Conservation (phyloP, 1,139 yeast species). For the Ogataea hybrid region DNA sequence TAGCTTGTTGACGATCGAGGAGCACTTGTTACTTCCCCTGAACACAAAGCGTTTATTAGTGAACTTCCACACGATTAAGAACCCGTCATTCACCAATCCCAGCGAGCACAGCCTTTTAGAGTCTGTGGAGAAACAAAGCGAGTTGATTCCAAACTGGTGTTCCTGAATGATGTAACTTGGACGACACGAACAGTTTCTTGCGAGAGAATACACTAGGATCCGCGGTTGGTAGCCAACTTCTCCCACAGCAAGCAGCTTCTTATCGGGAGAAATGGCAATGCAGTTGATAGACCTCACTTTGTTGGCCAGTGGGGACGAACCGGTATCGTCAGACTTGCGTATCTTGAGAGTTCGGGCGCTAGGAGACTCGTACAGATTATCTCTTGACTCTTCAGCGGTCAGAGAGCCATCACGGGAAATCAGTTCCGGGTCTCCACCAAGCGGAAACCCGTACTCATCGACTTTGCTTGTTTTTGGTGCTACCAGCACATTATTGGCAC, state of each 20-base stretch:
- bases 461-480: conserved; percentile 11
- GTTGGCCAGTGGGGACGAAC: conserved; percentile 25
- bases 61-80: conserved; percentile 55
- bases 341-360: conserved; percentile 17
- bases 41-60: conserved; percentile 25
- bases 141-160: conserved; percentile 61
- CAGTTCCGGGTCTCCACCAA: conserved; percentile 33
- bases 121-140: conserved; percentile 56
- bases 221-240: conserved; percentile 68
- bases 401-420: conserved; percentile 24
- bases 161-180: conserved; percentile 57
- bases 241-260: conserved; percentile 57
- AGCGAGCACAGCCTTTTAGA: conserved; percentile 54
- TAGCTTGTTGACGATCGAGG: conserved; percentile 52
- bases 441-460: conserved; percentile 40
- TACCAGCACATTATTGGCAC: conserved; percentile 39
- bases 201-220: conserved; percentile 56
- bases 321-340: conserved; percentile 30
- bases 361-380: conserved; percentile 8
- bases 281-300: conserved; percentile 54
- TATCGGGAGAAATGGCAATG: conserved; percentile 54
- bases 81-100: conserved; percentile 67
- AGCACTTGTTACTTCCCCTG: conserved; percentile 57
- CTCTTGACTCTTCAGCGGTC: conserved; percentile 16
- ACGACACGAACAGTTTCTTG: conserved; percentile 42